Evolutionary conservation across 345 rosid species (phyloP), one percentile per base, ranked within the genome.

Genomic region (Camelina laxa): DNA sequence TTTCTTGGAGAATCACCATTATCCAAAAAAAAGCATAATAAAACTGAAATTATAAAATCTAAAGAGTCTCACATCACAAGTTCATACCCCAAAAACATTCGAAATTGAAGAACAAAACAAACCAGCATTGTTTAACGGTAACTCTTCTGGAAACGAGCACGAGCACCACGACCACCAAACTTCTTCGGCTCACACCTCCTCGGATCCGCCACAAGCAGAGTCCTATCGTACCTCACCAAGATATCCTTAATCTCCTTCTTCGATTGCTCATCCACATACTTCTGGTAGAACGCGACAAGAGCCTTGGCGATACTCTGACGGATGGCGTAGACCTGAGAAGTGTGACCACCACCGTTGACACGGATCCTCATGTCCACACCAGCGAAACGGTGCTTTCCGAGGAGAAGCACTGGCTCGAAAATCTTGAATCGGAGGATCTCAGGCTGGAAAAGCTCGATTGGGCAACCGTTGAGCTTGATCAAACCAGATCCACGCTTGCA

Each of bases 181-280:
- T 92, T 92, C 90, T 92, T 92, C 13, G 98, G 92, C 95, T 92
- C 96, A 78, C 98, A 92, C 30, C 98, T 80, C 65, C 98, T 85
- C 0, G 98, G 96, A 76, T 92, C 98, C 4, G 96, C 98, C 5
- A 92, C 98, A 1, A 92, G 91, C 63, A 92, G 64, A 36, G 97
- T 92, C 88, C 97, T 81, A 24, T 92, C 97, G 22, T 91, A 92
- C 76, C 97, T 73, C 11, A 88, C 86, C 72, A 90, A 69, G 13
- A 90, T 87, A 62, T 92, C 97, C 82, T 90, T 87, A 15, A 92
- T 90, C 87, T 92, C 96, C 90, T 90, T 90, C 82, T 92, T 92
- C 78, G 86, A 80, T 76, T 90, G 96, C 85, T 90, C 98, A 17
- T 92, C 96, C 4, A 88, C 95, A 35, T 65, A 87, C 89, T 92